phyloP scores from a whole-genome alignment of 495 filamentous ascomycete genomes.

The Penicillium argentinense region DNA sequence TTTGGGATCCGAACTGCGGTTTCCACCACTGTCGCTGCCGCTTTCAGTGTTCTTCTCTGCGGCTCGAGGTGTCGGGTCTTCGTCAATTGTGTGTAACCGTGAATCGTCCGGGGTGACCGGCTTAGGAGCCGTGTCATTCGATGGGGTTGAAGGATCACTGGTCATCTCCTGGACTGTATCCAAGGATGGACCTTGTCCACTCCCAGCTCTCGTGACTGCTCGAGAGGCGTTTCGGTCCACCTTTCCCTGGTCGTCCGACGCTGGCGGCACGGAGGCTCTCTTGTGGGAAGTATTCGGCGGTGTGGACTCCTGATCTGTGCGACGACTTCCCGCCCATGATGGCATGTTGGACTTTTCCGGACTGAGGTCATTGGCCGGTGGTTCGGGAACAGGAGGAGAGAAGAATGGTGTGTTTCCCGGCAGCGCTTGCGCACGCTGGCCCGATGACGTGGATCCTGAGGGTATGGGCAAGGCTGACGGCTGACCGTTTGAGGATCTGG shows the following conservation, averaged over 20 bases:
- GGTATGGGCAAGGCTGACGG: constrained; percentile 39
- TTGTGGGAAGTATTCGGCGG: constrained; percentile 47
- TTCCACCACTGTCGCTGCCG: constrained; percentile 52
- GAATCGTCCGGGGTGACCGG: constrained; percentile 30
- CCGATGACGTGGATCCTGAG: constrained; percentile 60
- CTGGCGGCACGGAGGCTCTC: constrained; percentile 26
- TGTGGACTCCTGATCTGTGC: constrained; percentile 37
- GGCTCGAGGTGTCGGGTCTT: constrained; percentile 39
- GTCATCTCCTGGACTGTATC: constrained; percentile 90
- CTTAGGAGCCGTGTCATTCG: constrained; percentile 45
- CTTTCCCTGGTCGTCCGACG: constrained; percentile 36
- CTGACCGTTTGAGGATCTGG: constrained; percentile 47
- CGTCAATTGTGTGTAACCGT: constrained; percentile 38
- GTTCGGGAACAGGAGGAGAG: constrained; percentile 52
- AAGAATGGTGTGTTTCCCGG: constrained; percentile 56
- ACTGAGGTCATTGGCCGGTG: constrained; percentile 56
- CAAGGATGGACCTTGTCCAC: constrained; percentile 66
- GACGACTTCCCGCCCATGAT: constrained; percentile 57
- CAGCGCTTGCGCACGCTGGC: constrained; percentile 64
- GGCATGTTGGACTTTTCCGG: constrained; percentile 64
- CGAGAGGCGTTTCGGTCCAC: constrained; percentile 37
- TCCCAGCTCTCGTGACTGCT: constrained; percentile 57
- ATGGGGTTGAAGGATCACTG: constrained; percentile 76
- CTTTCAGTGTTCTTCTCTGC: constrained; percentile 40
- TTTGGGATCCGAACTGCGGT: constrained; percentile 41